A percentile compares a stretch with the other conserved stretches of the same genome.
phyloP scores from a whole-genome alignment of 2,329 filamentous ascomycete genomes.

The Paraconiothyrium brasiliense region DNA sequence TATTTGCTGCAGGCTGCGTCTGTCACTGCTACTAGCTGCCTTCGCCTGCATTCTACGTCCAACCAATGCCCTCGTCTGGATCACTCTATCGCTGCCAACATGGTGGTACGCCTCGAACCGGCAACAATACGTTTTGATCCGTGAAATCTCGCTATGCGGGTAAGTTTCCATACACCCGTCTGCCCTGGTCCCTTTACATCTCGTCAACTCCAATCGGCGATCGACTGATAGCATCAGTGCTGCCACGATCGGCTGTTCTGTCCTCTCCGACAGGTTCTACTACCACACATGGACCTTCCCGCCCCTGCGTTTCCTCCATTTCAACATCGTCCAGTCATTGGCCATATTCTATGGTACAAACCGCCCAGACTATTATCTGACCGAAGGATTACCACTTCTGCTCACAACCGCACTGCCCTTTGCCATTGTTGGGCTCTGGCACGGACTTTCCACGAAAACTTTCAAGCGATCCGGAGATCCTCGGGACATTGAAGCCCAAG shows the following conservation, averaged over 20 bases:
- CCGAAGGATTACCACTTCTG: constrained; percentile 87
- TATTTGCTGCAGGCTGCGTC: constrained; percentile 45
- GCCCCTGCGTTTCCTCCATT: constrained; percentile 84
- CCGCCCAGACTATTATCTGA: constrained; percentile 90
- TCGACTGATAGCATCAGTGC: constrained; percentile 51
- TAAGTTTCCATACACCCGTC: constrained; percentile 40
- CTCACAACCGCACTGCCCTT: constrained; percentile 87
- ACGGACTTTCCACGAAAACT: constrained; percentile 35
- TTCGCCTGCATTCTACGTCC: constrained; percentile 86
- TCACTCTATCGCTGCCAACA: constrained; percentile 68
- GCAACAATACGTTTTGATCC: constrained; percentile 63
- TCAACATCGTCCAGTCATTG: constrained; percentile 88
- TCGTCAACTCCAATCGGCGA: constrained; percentile 24
- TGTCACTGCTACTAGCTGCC: constrained; percentile 78
- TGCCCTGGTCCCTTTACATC: constrained; percentile 16
- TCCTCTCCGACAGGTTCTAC: constrained; percentile 76
- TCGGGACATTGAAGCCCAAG: constrained; percentile 21
- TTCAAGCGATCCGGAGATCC: constrained; percentile 11
- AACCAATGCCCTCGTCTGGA: constrained; percentile 89
- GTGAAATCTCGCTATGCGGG: constrained; percentile 71
- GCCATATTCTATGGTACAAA: constrained; percentile 94
- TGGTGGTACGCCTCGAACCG: constrained; percentile 56
- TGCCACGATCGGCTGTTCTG: constrained; percentile 69
- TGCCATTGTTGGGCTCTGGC: constrained; percentile 70
- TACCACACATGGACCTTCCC: constrained; percentile 90